A percentile compares a stretch with the other conserved stretches of the same genome.
These are phyloP conservation scores for Lipomyces japonicus DNA, from an alignment of 805 yeast genomes.

Conservation along the genomic window DNA sequence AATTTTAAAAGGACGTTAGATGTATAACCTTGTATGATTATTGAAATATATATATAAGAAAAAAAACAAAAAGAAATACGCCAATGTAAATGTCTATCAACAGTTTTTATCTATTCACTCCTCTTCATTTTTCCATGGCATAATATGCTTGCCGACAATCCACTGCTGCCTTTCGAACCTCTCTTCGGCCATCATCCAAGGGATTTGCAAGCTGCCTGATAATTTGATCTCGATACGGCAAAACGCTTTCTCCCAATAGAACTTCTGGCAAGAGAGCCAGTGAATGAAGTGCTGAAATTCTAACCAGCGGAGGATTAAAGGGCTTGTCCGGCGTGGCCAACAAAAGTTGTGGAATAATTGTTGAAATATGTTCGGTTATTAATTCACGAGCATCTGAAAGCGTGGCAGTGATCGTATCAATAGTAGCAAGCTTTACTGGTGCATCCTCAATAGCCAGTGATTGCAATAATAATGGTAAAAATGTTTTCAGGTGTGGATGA, in stretches of 20 bases:
- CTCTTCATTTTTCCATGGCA: conserved; percentile 37
- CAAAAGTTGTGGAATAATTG: conserved; percentile 55
- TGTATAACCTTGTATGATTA: too few species aligned
- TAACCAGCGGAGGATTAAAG: conserved; percentile 47
- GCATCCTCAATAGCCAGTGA: conserved; percentile 50
- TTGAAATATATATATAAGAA: too few species aligned
- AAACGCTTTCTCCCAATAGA: conserved; percentile 42
- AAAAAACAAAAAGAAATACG: too few species aligned
- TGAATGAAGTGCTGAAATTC: conserved; percentile 56
- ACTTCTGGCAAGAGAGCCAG: conserved; percentile 47
- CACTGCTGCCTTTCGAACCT: conserved; percentile 69
- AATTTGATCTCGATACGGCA: conserved; percentile 51
- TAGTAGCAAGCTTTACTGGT: conserved; percentile 56
- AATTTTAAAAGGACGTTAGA: background rate
- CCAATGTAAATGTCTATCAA: background rate
- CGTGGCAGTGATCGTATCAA: conserved; percentile 55
- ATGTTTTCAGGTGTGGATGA: conserved; percentile 55
- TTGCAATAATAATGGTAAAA: conserved; percentile 70
- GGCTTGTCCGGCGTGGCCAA: conserved; percentile 29
- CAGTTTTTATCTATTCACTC: background rate
- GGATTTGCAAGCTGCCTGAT: conserved; percentile 48
- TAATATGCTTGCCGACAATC: conserved; percentile 75
- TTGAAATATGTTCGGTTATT: conserved; percentile 51
- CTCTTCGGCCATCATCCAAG: conserved; percentile 71
- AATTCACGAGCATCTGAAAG: conserved; percentile 54